Evolutionary conservation across 768 basidiomycete species (phyloP), one percentile per base, ranked within the genome.

Genomic region (Lactifluus rugatus): DNA sequence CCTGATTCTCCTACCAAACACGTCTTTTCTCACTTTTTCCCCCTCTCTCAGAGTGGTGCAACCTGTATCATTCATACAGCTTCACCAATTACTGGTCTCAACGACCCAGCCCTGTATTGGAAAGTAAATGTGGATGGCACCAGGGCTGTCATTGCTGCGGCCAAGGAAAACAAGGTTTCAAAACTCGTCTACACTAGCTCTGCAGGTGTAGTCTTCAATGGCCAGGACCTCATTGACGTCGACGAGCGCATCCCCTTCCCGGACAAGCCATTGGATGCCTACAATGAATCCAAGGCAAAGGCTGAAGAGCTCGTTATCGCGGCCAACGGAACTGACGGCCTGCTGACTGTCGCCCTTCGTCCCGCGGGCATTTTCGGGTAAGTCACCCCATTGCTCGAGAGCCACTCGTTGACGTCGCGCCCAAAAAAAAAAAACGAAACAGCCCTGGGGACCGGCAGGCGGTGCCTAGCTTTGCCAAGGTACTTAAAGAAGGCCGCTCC

Each of bases 341-440:
- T 98, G 6, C 71, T 89, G 61, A 98, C 96, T 1, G 91, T 94
- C 47, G 89, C 93, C 14, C 72, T 98, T 44, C 77, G 96, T 39
- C 95, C 95, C 1, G 85, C 94, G 17, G 93, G 95, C 2, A 96
- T 98, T 65, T 98, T 97, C 66, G 96, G 96, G 93, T 90, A 62
- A 52, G 84, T 71, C 3, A 0, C 13, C 14, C 0, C 42, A 23
- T 39, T 48, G n/a, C 5, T 21, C 1, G 2, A 16, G 32, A 17
- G 11, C 36, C 14, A 51, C 46, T 14, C 14, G 16, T 10, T 56
- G 39, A 51, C 41, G 19, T 45, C 41, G 23, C n/a, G 25, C 17
- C 31, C n/a, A n/a, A 49, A 41, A 41, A 39, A 17, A 6, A 39
- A 41, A 19, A 37, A 16, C 5, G 17, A 41, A 41, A 36, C 4